Percentiles rank a stretch among this genome's conserved stretches.
phyloP scores from a whole-genome alignment of 768 basidiomycete genomes.

The Cyathus striatus region DNA sequence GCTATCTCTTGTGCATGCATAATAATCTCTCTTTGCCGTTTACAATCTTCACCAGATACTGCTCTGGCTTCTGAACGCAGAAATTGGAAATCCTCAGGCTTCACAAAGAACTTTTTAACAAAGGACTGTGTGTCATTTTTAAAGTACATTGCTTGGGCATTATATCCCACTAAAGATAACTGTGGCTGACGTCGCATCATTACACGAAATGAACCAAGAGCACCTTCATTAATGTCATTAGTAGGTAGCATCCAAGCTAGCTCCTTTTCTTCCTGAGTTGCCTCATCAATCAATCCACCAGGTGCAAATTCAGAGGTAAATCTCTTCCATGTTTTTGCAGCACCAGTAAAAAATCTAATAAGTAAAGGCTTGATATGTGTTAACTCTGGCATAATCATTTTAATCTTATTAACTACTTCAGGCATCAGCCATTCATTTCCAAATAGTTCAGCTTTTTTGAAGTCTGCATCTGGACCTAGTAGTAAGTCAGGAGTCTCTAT shows the following conservation, averaged over 20 bases:
- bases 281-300: constrained; percentile 9
- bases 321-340: constrained; percentile 12
- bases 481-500: constrained; percentile 15
- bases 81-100: constrained; percentile 4
- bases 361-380: constrained; percentile 11
- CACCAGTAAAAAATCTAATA: constrained; percentile 18
- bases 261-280: constrained; percentile 3
- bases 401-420: constrained; percentile 12
- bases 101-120: constrained; percentile 5
- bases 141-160: constrained; percentile 10
- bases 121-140: constrained; percentile 8
- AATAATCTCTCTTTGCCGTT: background rate
- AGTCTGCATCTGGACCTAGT: constrained; percentile 6
- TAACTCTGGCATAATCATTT: constrained; percentile 2
- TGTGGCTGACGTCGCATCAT: background rate
- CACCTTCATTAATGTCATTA: constrained; percentile 14
- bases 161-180: background rate
- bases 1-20: constrained; percentile 3
- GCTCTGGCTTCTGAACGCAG: constrained; percentile 1
- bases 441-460: constrained; percentile 12
- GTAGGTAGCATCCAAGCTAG: constrained; percentile 10
- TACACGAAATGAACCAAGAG: constrained; percentile 3
- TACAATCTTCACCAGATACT: constrained; percentile 4
- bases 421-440: constrained; percentile 14
- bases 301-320: constrained; percentile 15